A percentile compares a stretch with the other conserved stretches of the same genome.
These are phyloP conservation scores for Ophiosphaerella narmari DNA, from an alignment of 2,329 filamentous ascomycete species.

Conservation along the genomic window DNA sequence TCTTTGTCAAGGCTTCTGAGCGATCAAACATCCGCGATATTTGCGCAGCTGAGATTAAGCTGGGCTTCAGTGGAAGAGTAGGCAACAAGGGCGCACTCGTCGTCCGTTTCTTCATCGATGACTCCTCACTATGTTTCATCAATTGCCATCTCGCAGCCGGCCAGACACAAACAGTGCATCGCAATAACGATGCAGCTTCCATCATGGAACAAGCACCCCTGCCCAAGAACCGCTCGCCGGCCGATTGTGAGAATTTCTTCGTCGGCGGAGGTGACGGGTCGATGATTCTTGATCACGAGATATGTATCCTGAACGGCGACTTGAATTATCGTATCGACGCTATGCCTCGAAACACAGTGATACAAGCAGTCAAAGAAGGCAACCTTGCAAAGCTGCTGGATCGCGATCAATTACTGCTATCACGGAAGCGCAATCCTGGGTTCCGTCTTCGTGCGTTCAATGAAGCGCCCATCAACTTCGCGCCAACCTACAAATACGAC, in stretches of 20 bases:
- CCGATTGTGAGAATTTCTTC: conserved; percentile 73
- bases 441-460: conserved; percentile 88
- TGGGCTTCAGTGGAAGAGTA: conserved; percentile 92
- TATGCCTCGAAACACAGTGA: conserved; percentile 91
- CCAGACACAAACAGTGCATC: conserved; percentile 84
- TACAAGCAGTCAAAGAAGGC: conserved; percentile 78
- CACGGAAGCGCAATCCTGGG: conserved; percentile 83
- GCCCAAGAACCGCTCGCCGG: conserved; percentile 71
- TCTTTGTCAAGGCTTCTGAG: conserved; percentile 86
- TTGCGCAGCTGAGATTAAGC: conserved; percentile 82
- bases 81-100: conserved; percentile 96
- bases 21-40: conserved; percentile 77
- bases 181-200: conserved; percentile 88
- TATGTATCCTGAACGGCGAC: conserved; percentile 95
- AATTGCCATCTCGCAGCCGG: conserved; percentile 97
- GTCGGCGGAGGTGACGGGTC: conserved; percentile 91
- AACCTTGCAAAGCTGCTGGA: conserved; percentile 88
- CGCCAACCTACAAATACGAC: conserved; percentile 98
- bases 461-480: conserved; percentile 89
- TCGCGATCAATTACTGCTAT: conserved; percentile 89
- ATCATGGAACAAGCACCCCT: conserved; percentile 82
- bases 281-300: conserved; percentile 95
- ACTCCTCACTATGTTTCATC: conserved; percentile 92
- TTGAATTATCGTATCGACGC: conserved; percentile 98
- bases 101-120: conserved; percentile 89